Conservation (phyloP, 148 eudicot genomes). For the Rhododendron vialii region DNA sequence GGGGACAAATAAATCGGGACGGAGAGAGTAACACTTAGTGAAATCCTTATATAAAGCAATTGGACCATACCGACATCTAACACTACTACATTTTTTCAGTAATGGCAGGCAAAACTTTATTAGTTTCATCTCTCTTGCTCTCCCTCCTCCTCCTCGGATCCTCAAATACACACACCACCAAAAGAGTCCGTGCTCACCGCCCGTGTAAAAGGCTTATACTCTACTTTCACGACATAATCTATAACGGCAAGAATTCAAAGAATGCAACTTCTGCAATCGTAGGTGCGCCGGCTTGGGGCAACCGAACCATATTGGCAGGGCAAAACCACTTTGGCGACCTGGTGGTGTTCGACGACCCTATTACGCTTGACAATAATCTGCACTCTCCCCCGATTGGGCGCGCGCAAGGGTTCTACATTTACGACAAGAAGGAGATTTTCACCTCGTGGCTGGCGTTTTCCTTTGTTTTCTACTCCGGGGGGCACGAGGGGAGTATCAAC, state of each 20-base stretch:
- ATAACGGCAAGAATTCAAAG: conserved; percentile 40
- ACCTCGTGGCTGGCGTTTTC: conserved; percentile 60
- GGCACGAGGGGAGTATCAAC: conserved; percentile 43
- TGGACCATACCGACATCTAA: not conserved
- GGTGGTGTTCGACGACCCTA: conserved; percentile 67
- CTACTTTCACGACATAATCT: conserved; percentile 62
- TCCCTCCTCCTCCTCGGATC: conserved; percentile 14
- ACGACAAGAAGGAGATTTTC: conserved; percentile 41
- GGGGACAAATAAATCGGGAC: too few species aligned
- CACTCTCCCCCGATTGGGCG: conserved; percentile 52
- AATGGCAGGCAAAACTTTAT: conserved; percentile 10
- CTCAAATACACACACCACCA: conserved; percentile 4
- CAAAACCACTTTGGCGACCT: conserved; percentile 49
- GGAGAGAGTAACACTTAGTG: not conserved
- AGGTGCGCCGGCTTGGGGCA: conserved; percentile 48
- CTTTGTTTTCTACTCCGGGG: conserved; percentile 45
- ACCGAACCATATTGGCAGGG: conserved; percentile 29
- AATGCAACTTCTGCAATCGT: conserved; percentile 62
- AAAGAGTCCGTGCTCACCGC: conserved; percentile 1
- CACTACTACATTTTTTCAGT: not conserved
- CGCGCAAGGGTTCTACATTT: conserved; percentile 65
- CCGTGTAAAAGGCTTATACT: conserved; percentile 41
- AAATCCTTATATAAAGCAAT: conserved; percentile 1
- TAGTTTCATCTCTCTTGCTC: conserved; percentile 11
- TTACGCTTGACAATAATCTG: conserved; percentile 54